These are phyloP conservation scores for Pezicula radicicola DNA, from an alignment of 2,329 filamentous ascomycete genomes.

Conservation along the genomic window DNA sequence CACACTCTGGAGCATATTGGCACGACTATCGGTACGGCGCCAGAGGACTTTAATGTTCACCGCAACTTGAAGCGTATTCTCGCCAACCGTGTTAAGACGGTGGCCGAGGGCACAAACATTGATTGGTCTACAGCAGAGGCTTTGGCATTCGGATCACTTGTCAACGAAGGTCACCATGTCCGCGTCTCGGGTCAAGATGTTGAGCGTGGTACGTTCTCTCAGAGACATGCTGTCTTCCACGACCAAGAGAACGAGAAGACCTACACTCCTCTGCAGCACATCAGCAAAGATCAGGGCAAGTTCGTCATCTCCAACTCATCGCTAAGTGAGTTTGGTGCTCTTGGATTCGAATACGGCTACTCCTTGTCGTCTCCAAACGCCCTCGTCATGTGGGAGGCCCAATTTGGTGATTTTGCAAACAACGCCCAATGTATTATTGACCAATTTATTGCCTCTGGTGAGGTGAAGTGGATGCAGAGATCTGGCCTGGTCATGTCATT, in stretches of 20 bases:
- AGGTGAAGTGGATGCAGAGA: constrained; percentile 98
- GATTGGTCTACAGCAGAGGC: constrained; percentile 98
- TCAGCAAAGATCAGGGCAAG: constrained; percentile 87
- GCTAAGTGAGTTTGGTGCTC: constrained; percentile 64
- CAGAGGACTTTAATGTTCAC: constrained; percentile 86
- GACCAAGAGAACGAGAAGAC: constrained; percentile 94
- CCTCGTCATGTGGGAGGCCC: constrained; percentile 98
- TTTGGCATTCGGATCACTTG: constrained; percentile 87
- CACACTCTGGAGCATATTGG: constrained; percentile 79
- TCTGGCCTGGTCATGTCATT: constrained; percentile 95
- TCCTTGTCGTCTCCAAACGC: constrained; percentile 95
- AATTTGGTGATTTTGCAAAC: constrained; percentile 99
- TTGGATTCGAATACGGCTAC: constrained; percentile 98
- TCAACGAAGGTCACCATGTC: constrained; percentile 92
- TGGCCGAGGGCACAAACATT: constrained; percentile 88
- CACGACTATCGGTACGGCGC: constrained; percentile 71
- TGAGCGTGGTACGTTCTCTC: constrained; percentile 98
- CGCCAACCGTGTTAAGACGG: constrained; percentile 82
- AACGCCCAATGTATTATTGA: constrained; percentile 99
- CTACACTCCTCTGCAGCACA: constrained; percentile 86
- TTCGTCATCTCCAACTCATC: constrained; percentile 98
- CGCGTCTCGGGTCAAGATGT: constrained; percentile 98
- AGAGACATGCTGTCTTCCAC: constrained; percentile 95
- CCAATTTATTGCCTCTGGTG: constrained; percentile 96
- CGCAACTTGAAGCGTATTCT: constrained; percentile 97